Conservation (phyloP, 768 basidiomycete species). For the Strobilomyces dryophilus region DNA sequence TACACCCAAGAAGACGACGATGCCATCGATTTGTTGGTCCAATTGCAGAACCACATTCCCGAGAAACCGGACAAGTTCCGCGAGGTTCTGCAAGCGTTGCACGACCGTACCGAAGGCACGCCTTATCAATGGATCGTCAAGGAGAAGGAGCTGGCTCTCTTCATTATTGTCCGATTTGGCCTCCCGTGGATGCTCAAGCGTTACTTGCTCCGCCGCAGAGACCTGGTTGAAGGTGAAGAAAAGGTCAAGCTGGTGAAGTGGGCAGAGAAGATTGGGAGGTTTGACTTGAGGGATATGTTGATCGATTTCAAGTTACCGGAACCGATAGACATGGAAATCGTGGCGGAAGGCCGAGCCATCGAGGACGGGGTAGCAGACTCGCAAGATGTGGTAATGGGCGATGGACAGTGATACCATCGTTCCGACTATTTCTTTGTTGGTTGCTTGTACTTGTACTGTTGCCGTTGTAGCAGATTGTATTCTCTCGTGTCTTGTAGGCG, state of each 20-base stretch:
- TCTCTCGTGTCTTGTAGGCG: too few relatives aligned
- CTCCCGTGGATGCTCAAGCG: slow-evolving; percentile 27
- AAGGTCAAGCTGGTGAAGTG: slow-evolving; percentile 14
- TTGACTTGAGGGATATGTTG: slow-evolving; percentile 22
- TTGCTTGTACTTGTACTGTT: not conserved
- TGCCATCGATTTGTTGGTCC: slow-evolving; percentile 20
- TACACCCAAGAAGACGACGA: slow-evolving; percentile 26
- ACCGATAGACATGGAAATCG: slow-evolving; percentile 7
- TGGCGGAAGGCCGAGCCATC: not conserved
- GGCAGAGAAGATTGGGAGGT: slow-evolving; percentile 19
- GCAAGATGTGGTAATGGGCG: slow-evolving; percentile 9
- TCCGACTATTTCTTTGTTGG: not conserved
- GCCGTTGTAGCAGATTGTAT: not conserved
- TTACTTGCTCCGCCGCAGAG: slow-evolving; percentile 21
- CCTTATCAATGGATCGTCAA: slow-evolving; percentile 24
- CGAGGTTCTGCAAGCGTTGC: slow-evolving; percentile 22
- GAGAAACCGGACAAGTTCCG: slow-evolving; percentile 22
- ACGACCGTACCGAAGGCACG: slow-evolving; percentile 20
- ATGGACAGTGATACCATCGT: not conserved
- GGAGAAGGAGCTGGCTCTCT: slow-evolving; percentile 23
- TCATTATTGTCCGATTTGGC: slow-evolving; percentile 18
- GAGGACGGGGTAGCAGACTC: not conserved
- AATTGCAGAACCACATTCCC: slow-evolving; percentile 16
- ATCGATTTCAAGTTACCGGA: slow-evolving; percentile 15
- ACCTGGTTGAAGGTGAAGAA: slow-evolving; percentile 14